Evolutionary conservation across 441 rosid genomes (phyloP).

Genomic region (Bruguiera hainesii): DNA sequence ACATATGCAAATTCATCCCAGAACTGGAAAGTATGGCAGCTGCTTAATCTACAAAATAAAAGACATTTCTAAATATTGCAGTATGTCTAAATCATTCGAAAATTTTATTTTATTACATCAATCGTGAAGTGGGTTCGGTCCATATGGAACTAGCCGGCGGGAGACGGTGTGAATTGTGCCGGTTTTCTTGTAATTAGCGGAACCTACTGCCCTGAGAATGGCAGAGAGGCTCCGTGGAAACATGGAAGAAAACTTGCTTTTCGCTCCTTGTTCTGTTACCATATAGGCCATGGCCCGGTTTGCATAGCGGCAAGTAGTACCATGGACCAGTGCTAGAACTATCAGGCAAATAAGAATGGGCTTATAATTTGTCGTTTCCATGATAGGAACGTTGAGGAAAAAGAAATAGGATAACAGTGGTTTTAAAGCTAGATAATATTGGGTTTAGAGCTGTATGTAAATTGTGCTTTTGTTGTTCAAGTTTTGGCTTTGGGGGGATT

Average conservation of each 20-base stretch:
- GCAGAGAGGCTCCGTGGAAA: slow-evolving; percentile 23
- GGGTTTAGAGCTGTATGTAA: background rate
- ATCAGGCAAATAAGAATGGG: slow-evolving; percentile 17
- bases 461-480: background rate
- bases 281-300: background rate
- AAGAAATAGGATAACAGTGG: too few species aligned
- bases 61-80: too few species aligned
- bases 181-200: background rate
- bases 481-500: slow-evolving; percentile 5
- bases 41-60: too few species aligned
- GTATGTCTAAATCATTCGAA: background rate
- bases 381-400: background rate
- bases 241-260: slow-evolving; percentile 23
- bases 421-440: background rate
- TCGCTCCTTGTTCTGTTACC: background rate
- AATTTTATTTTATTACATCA: slow-evolving; percentile 15
- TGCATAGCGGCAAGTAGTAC: slow-evolving; percentile 21
- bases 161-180: slow-evolving; percentile 22
- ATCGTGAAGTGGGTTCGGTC: slow-evolving; percentile 55
- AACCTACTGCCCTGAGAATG: slow-evolving; percentile 15
- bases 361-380: slow-evolving; percentile 10
- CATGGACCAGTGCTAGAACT: slow-evolving; percentile 18
- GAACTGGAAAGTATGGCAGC: too few species aligned
- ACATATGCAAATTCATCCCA: too few species aligned
- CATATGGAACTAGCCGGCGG: slow-evolving; percentile 32